Evolutionary conservation across 169 alveolate genomes (phyloP).

Genomic region (Plasmodium blacklocki): DNA sequence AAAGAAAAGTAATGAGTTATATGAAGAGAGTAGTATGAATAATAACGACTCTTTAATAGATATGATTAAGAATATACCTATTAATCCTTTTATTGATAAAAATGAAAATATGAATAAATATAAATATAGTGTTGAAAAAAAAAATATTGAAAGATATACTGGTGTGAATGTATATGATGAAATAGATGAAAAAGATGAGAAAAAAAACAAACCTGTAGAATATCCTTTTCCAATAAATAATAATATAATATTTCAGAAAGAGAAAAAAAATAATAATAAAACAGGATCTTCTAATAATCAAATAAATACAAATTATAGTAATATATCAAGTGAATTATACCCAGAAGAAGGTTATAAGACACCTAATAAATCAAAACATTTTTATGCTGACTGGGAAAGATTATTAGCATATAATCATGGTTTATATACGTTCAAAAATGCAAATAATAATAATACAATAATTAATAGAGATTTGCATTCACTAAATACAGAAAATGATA

Average conservation of each 20-base stretch:
- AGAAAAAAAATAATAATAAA: conserved; percentile 50
- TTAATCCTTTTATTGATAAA: conserved; percentile 71
- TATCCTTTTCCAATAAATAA: conserved; percentile 50
- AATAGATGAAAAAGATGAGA: conserved; percentile 33
- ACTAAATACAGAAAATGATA: conserved; percentile 76
- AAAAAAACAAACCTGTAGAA: conserved; percentile 18
- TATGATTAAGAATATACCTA: conserved; percentile 55
- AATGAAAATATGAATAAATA: conserved; percentile 71
- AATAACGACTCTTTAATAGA: conserved; percentile 46
- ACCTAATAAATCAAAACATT: conserved; percentile 54
- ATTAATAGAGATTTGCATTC: conserved; percentile 48
- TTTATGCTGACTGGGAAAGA: conserved; percentile 79
- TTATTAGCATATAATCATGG: conserved; percentile 81
- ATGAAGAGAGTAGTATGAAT: conserved; percentile 15
- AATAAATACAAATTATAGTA: conserved; percentile 61
- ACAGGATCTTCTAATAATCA: conserved; percentile 21
- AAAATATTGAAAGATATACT: conserved; percentile 44
- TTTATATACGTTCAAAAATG: conserved; percentile 68
- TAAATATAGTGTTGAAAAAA: conserved; percentile 56
- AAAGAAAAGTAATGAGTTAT: neutral
- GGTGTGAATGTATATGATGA: conserved; percentile 59
- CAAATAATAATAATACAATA: conserved; percentile 35
- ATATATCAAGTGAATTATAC: conserved; percentile 43
- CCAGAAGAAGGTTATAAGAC: conserved; percentile 72
- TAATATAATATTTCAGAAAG: conserved; percentile 49